phyloP scores from a whole-genome alignment of 306 rosid species.

The Cicer yamashitae region DNA sequence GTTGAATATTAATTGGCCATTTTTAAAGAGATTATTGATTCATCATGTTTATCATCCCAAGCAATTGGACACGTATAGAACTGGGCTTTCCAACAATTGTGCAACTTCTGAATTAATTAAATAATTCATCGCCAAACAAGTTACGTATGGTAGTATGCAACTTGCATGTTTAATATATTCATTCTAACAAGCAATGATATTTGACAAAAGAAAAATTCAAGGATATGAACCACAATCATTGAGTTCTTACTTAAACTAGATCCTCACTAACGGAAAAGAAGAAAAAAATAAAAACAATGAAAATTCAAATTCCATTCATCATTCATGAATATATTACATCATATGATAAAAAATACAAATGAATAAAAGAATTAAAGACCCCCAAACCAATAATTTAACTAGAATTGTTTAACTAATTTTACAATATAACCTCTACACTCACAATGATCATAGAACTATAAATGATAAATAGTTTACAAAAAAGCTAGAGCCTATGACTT shows the following conservation, averaged over 20 bases:
- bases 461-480: constrained; percentile 26
- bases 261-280: constrained; percentile 22
- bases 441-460: background rate
- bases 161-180: background rate
- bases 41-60: no score
- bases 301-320: constrained; percentile 10
- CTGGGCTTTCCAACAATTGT: no score
- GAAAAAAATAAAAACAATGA: background rate
- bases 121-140: background rate
- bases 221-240: background rate
- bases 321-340: constrained; percentile 17
- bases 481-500: background rate
- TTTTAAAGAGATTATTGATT: no score
- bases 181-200: background rate
- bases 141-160: background rate
- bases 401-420: constrained; percentile 13
- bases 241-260: background rate
- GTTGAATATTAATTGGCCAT: no score
- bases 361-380: constrained; percentile 42
- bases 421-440: constrained; percentile 14
- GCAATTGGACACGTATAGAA: no score
- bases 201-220: background rate
- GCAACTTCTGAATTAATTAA: no score
- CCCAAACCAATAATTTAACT: constrained; percentile 1
- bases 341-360: constrained; percentile 13